Conservation (phyloP, 257 asterid genomes). For the Nicotiana tabacum region DNA sequence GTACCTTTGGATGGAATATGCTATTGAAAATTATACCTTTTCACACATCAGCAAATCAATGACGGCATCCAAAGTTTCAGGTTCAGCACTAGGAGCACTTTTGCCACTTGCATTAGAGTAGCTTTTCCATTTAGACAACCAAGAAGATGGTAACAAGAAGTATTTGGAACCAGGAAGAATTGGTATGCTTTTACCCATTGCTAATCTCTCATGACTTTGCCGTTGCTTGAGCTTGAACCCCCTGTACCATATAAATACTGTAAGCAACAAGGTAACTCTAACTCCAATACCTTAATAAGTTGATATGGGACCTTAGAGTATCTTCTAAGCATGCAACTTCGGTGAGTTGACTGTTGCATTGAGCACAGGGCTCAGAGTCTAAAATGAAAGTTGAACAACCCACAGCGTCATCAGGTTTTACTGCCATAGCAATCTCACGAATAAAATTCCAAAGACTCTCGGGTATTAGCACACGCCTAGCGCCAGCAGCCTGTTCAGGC, state of each 20-base stretch:
- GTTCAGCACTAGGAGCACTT: slow-evolving; percentile 52
- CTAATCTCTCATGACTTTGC: slow-evolving; percentile 80
- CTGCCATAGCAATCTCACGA: slow-evolving; percentile 58
- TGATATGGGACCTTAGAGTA: slow-evolving; percentile 56
- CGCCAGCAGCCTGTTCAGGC: slow-evolving; percentile 92
- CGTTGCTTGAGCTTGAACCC: slow-evolving; percentile 80
- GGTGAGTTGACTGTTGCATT: slow-evolving; percentile 59
- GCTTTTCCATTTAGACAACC: slow-evolving; percentile 85
- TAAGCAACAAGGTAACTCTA: not conserved
- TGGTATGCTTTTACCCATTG: slow-evolving; percentile 46
- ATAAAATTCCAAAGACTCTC: slow-evolving; percentile 83
- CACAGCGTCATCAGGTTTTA: slow-evolving; percentile 67
- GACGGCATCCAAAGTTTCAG: slow-evolving; percentile 51
- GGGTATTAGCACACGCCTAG: slow-evolving; percentile 72
- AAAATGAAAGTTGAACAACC: slow-evolving; percentile 63
- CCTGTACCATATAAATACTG: slow-evolving; percentile 45
- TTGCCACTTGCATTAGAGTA: slow-evolving; percentile 67
- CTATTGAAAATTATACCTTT: slow-evolving; percentile 43
- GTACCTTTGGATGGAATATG: not conserved
- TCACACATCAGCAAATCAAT: slow-evolving; percentile 64
- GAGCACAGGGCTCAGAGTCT: slow-evolving; percentile 69
- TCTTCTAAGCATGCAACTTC: slow-evolving; percentile 88
- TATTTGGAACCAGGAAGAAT: slow-evolving; percentile 53
- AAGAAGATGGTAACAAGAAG: slow-evolving; percentile 72
- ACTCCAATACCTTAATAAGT: slow-evolving; percentile 17